These are phyloP conservation scores for Fusarium transvaalense DNA, from an alignment of 2,329 filamentous ascomycete genomes.

Conservation along the genomic window DNA sequence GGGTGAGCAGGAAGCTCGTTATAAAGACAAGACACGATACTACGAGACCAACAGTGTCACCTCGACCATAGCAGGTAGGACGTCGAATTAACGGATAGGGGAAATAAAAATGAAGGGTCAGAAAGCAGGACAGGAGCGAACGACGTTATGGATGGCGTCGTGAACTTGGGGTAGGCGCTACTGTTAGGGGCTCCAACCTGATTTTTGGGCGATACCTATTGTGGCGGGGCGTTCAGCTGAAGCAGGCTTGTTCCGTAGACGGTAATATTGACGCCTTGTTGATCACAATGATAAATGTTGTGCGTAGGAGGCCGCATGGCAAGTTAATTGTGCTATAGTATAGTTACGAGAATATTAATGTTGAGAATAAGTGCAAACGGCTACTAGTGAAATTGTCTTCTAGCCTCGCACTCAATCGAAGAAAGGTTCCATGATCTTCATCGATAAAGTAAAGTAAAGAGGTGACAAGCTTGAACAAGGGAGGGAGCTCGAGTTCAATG, in stretches of 20 bases:
- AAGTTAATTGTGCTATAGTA: not conserved
- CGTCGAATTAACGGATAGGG: constrained; percentile 10
- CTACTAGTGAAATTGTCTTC: not conserved
- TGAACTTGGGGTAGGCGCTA: constrained; percentile 39
- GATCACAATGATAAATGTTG: not conserved
- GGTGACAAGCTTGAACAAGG: constrained; percentile 4
- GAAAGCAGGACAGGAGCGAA: constrained; percentile 9
- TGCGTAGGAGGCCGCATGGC: not conserved
- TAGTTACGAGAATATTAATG: not conserved
- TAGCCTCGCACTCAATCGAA: constrained; percentile 13
- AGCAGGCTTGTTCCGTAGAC: constrained; percentile 33
- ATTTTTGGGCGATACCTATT: constrained; percentile 29
- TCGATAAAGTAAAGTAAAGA: constrained; percentile 10
- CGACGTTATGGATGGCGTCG: constrained; percentile 37
- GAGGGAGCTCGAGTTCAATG: constrained; percentile 31
- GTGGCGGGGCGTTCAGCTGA: constrained; percentile 40
- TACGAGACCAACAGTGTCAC: constrained; percentile 1
- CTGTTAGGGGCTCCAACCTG: constrained; percentile 39
- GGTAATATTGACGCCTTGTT: constrained; percentile 9
- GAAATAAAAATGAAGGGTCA: constrained; percentile 16
- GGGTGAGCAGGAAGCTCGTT: not conserved
- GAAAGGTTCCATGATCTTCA: constrained; percentile 30
- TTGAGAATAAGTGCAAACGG: not conserved
- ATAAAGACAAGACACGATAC: constrained; percentile 7
- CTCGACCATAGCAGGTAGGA: not conserved